Conservation (phyloP, 768 basidiomycete genomes). For the Mycena rebaudengoi region DNA sequence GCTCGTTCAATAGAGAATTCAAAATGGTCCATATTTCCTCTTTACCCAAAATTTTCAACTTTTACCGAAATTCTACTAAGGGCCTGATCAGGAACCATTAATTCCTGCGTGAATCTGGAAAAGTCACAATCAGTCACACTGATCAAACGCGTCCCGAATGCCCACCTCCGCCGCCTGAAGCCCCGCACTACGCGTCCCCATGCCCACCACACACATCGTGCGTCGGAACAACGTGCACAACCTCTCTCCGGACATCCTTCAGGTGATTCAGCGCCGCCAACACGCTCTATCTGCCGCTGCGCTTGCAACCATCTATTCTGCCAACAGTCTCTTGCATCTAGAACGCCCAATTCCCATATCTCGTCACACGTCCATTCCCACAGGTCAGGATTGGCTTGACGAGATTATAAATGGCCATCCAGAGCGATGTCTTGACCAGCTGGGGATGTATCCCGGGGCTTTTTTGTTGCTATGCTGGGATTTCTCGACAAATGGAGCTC, state of each 20-base stretch:
- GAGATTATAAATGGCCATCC: not conserved
- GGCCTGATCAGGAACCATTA: not conserved
- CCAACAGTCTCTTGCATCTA: not conserved
- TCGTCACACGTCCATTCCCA: slow-evolving; percentile 1
- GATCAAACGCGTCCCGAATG: too few relatives aligned
- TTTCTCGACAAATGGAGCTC: not conserved
- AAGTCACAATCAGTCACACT: not conserved
- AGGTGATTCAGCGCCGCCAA: slow-evolving; percentile 5
- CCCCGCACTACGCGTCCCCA: not conserved
- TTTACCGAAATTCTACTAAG: too few relatives aligned
- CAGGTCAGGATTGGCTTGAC: not conserved
- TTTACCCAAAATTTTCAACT: too few relatives aligned
- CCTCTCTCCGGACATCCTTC: not conserved
- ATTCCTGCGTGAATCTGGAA: not conserved
- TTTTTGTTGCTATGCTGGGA: not conserved
- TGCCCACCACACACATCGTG: not conserved
- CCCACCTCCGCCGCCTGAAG: not conserved
- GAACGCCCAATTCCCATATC: slow-evolving; percentile 5
- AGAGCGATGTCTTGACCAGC: slow-evolving; percentile 1
- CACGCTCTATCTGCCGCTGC: not conserved
- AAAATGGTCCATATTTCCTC: too few relatives aligned
- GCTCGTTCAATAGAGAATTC: too few relatives aligned
- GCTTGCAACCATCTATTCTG: not conserved
- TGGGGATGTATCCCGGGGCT: slow-evolving; percentile 5
- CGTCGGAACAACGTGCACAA: not conserved